These are phyloP conservation scores for Solanum chacoense DNA, from an alignment of 305 asterid genomes.

Conservation along the genomic window DNA sequence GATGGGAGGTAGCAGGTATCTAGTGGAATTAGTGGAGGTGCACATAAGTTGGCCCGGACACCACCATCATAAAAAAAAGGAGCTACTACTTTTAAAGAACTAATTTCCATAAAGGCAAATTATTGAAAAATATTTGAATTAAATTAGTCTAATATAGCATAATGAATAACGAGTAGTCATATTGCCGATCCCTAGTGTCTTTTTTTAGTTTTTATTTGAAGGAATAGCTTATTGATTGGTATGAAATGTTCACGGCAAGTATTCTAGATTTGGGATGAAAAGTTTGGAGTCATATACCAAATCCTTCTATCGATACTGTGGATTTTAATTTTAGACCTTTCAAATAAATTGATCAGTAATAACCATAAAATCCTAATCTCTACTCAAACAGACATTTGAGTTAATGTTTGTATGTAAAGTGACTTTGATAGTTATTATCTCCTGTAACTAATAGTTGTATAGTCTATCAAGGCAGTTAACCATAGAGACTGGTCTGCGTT, in stretches of 20 bases:
- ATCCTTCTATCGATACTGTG: background rate
- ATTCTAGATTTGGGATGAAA: background rate
- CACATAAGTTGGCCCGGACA: background rate
- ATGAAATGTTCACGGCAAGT: background rate
- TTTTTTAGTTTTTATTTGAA: background rate
- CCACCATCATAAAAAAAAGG: background rate
- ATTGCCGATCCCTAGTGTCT: background rate
- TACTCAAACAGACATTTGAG: background rate
- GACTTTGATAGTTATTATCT: background rate
- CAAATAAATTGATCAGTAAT: background rate
- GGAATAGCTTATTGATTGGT: background rate
- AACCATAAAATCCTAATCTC: background rate
- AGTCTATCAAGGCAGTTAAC: background rate
- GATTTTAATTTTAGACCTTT: background rate
- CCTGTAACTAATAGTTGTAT: background rate
- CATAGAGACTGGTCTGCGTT: background rate
- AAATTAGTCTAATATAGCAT: background rate
- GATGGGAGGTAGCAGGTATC: background rate
- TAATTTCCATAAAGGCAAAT: background rate
- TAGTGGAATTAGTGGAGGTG: background rate
- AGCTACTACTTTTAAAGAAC: background rate
- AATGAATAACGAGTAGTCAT: background rate
- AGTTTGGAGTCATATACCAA: background rate
- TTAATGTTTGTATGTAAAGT: background rate
- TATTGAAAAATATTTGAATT: background rate